Evolutionary conservation across 306 rosid genomes (phyloP).

Genomic region (Amphicarpaea edgeworthii): DNA sequence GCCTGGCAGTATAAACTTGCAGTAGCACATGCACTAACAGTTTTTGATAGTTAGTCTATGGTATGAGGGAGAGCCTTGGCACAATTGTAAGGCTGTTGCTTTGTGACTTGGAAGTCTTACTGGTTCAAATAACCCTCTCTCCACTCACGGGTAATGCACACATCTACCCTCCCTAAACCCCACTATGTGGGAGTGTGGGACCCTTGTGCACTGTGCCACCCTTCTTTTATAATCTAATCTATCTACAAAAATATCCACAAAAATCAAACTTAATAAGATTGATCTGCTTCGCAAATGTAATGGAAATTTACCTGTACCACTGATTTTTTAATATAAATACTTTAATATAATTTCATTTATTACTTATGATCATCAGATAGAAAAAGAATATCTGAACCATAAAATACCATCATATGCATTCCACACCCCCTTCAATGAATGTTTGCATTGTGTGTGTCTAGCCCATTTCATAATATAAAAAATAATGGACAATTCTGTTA

Average conservation of each 20-base stretch:
- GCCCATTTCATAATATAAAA: conserved; percentile 8
- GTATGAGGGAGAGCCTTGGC: background rate
- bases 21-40: background rate
- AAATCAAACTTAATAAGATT: conserved; percentile 1
- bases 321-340: conserved; percentile 4
- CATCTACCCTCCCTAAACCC: background rate
- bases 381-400: conserved; percentile 23
- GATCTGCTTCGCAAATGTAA: background rate
- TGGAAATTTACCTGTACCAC: conserved; percentile 9
- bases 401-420: conserved; percentile 29
- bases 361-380: conserved; percentile 25
- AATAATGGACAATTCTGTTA: conserved; percentile 3
- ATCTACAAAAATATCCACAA: conserved; percentile 20
- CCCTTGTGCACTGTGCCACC: background rate
- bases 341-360: conserved; percentile 25
- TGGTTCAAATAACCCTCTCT: background rate
- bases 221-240: background rate
- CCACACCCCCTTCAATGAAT: conserved; percentile 28
- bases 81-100: background rate
- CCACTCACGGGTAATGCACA: background rate
- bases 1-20: background rate
- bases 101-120: background rate
- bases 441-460: background rate
- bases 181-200: background rate
- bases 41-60: background rate